A percentile compares a stretch with the other conserved stretches of the same genome.
Evolutionary conservation across 2,329 filamentous ascomycete species (phyloP).

Genomic region (Emergomyces pasteurianus): DNA sequence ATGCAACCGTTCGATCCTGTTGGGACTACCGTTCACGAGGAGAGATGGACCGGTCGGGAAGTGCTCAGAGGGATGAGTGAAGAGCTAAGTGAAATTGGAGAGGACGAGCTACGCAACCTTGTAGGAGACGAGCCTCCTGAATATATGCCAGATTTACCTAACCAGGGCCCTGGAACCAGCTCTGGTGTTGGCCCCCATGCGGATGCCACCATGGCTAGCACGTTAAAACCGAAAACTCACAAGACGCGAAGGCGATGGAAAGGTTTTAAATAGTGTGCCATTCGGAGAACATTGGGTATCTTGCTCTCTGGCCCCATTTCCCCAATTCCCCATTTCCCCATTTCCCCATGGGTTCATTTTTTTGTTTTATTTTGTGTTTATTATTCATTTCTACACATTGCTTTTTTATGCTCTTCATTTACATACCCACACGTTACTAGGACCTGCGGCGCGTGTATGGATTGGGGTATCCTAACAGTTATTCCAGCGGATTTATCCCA

Average conservation of each 20-base stretch:
- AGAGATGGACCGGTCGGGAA: slow-evolving; percentile 61
- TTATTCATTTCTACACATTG: neutral
- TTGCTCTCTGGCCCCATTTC: neutral
- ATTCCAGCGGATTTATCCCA: neutral
- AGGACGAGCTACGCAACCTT: slow-evolving; percentile 71
- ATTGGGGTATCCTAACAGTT: neutral
- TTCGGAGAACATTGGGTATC: neutral
- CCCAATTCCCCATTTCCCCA: no score
- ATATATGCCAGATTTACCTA: slow-evolving; percentile 3
- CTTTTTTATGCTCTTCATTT: neutral
- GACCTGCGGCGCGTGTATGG: neutral
- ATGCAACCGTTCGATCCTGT: slow-evolving; percentile 65
- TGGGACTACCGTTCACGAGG: slow-evolving; percentile 68
- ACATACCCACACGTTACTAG: neutral
- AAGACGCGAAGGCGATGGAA: slow-evolving; percentile 22
- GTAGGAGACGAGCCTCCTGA: slow-evolving; percentile 37
- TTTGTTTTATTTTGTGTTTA: neutral
- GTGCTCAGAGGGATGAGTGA: slow-evolving; percentile 66
- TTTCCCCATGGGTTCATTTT: neutral
- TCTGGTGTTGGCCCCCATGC: neutral
- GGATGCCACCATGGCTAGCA: neutral
- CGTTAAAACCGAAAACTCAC: slow-evolving; percentile 16
- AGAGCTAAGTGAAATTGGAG: slow-evolving; percentile 81
- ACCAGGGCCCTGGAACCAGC: neutral
- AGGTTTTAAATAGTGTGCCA: slow-evolving; percentile 15